phyloP scores from a whole-genome alignment of 345 rosid genomes.

The Laguncularia racemosa region DNA sequence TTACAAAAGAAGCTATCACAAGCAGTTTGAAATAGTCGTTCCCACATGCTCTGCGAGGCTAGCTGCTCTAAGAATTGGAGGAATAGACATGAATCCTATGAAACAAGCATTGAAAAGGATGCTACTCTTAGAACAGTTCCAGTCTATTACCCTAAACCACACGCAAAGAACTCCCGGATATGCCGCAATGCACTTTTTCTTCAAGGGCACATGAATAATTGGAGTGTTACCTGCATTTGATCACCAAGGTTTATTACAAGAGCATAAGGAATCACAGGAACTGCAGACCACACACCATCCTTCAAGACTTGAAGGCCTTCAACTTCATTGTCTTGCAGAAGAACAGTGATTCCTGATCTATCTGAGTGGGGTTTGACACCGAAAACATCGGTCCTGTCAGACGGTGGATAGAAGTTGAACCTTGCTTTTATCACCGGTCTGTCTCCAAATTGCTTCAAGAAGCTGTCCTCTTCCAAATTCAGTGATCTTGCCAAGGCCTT shows the following conservation, averaged over 20 bases:
- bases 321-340: slow-evolving; percentile 34
- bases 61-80: too few species aligned
- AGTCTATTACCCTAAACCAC: too few species aligned
- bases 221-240: slow-evolving; percentile 31
- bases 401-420: slow-evolving; percentile 52
- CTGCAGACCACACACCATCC: slow-evolving; percentile 31
- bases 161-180: too few species aligned
- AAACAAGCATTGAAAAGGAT: too few species aligned
- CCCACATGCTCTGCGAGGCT: too few species aligned
- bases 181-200: too few species aligned
- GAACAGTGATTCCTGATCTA: slow-evolving; percentile 39
- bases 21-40: too few species aligned
- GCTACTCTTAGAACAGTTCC: too few species aligned
- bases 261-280: slow-evolving; percentile 37
- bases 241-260: slow-evolving; percentile 45
- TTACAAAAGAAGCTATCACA: too few species aligned
- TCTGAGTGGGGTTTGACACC: slow-evolving; percentile 52
- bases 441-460: slow-evolving; percentile 33
- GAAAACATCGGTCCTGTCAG: slow-evolving; percentile 37
- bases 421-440: slow-evolving; percentile 24
- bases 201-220: too few species aligned
- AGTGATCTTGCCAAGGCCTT: slow-evolving; percentile 36
- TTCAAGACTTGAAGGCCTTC: slow-evolving; percentile 38
- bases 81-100: too few species aligned
- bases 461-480: slow-evolving; percentile 32